Evolutionary conservation across 257 asterid species (phyloP).

Genomic region (Galeopsis tetrahit): DNA sequence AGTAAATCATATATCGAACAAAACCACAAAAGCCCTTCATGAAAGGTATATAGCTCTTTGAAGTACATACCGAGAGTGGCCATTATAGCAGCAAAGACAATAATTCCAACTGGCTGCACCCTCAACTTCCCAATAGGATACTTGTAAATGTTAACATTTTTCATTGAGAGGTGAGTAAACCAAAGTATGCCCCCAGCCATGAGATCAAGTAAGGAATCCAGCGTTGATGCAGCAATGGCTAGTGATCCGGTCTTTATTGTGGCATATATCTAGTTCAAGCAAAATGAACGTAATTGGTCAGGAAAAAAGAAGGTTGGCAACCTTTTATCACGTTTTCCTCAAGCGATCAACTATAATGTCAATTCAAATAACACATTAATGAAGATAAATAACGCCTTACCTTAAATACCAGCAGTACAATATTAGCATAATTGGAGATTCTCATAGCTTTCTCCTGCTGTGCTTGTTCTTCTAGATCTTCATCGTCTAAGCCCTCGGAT

Average conservation of each 20-base stretch:
- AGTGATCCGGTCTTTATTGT: slow-evolving; percentile 79
- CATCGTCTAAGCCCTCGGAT: slow-evolving; percentile 57
- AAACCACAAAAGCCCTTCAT: neutral
- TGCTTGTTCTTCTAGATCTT: slow-evolving; percentile 62
- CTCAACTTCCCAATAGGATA: slow-evolving; percentile 95
- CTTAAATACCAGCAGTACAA: slow-evolving; percentile 74
- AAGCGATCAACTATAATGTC: neutral
- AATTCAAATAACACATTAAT: neutral
- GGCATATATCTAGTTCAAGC: slow-evolving; percentile 61
- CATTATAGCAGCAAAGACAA: slow-evolving; percentile 91
- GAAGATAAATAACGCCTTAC: slow-evolving; percentile 38
- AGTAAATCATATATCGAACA: slow-evolving; percentile 4
- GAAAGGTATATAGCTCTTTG: slow-evolving; percentile 1
- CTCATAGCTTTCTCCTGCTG: slow-evolving; percentile 88
- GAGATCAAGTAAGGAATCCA: slow-evolving; percentile 94
- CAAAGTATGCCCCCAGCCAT: slow-evolving; percentile 97
- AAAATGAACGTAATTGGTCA: neutral
- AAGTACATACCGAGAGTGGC: slow-evolving; percentile 80
- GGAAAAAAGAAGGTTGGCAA: neutral
- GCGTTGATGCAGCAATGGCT: slow-evolving; percentile 95
- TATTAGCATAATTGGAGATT: slow-evolving; percentile 79
- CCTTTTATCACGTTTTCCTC: neutral
- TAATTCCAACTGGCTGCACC: slow-evolving; percentile 95
- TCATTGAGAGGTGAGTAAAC: slow-evolving; percentile 87
- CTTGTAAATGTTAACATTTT: slow-evolving; percentile 75